phyloP scores from a whole-genome alignment of 768 basidiomycete species.

The Harrya chromipes region DNA sequence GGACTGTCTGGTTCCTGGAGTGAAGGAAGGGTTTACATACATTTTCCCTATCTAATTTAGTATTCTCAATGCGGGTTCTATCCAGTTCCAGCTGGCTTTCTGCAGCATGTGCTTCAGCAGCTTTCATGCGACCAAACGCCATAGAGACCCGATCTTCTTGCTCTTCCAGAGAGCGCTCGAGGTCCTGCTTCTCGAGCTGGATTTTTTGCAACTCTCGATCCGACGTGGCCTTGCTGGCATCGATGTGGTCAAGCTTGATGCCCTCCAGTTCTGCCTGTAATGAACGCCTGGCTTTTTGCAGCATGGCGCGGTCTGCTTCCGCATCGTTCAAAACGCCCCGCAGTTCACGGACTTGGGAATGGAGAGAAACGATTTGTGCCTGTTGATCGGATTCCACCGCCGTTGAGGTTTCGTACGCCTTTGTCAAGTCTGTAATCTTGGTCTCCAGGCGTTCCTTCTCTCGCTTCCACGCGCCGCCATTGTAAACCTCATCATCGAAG shows the following conservation, averaged over 20 bases:
- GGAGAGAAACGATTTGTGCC: slow-evolving; percentile 76
- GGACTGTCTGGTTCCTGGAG: background rate
- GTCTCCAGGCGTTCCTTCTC: slow-evolving; percentile 85
- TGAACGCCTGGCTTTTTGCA: slow-evolving; percentile 79
- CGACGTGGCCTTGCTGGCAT: slow-evolving; percentile 63
- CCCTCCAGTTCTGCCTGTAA: slow-evolving; percentile 78
- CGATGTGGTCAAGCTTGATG: slow-evolving; percentile 73
- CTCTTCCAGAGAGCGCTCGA: slow-evolving; percentile 75
- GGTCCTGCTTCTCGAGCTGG: slow-evolving; percentile 77
- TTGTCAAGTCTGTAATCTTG: slow-evolving; percentile 72
- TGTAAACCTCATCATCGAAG: slow-evolving; percentile 76
- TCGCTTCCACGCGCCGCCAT: slow-evolving; percentile 78
- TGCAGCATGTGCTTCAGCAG: slow-evolving; percentile 71
- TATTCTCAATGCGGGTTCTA: slow-evolving; percentile 76
- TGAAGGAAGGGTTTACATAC: slow-evolving; percentile 37
- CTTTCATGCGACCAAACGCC: slow-evolving; percentile 76
- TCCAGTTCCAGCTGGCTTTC: slow-evolving; percentile 77
- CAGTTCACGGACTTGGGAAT: slow-evolving; percentile 83
- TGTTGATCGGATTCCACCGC: slow-evolving; percentile 79
- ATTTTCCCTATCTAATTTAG: slow-evolving; percentile 73
- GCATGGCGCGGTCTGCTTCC: slow-evolving; percentile 72
- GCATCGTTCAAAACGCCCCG: slow-evolving; percentile 80
- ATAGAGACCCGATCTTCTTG: slow-evolving; percentile 70
- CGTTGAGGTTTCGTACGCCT: slow-evolving; percentile 71
- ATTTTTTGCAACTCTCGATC: slow-evolving; percentile 75